A percentile compares a stretch with the other conserved stretches of the same genome.
These are phyloP conservation scores for Penicillium silybi DNA, from an alignment of 495 filamentous ascomycete genomes.

Conservation along the genomic window DNA sequence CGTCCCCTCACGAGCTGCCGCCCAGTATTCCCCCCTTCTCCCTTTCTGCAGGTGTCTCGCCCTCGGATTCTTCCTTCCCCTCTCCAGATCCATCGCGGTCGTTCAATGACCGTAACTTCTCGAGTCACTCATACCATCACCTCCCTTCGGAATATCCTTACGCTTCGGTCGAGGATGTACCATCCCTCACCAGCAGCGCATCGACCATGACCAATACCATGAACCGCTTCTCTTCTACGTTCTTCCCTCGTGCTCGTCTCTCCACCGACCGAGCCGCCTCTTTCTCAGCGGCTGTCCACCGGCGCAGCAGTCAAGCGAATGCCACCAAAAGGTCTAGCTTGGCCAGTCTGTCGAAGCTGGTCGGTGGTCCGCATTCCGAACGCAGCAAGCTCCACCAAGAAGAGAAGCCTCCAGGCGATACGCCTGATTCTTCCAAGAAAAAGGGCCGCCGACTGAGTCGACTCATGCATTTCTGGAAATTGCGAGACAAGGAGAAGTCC, in stretches of 20 bases:
- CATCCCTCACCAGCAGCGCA: constrained; percentile 79
- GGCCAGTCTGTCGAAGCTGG: constrained; percentile 77
- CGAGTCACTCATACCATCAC: constrained; percentile 51
- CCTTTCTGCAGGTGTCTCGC: constrained; percentile 37
- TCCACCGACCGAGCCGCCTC: constrained; percentile 65
- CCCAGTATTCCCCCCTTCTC: constrained; percentile 44
- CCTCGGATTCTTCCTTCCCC: constrained; percentile 44
- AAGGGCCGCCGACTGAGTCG: constrained; percentile 74
- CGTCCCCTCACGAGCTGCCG: constrained; percentile 52
- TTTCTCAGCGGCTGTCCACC: constrained; percentile 60
- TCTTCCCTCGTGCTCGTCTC: constrained; percentile 41
- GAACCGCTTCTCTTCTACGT: constrained; percentile 44
- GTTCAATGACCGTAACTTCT: constrained; percentile 41
- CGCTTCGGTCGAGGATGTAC: constrained; percentile 79
- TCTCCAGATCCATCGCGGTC: constrained; percentile 54
- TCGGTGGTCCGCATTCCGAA: constrained; percentile 73
- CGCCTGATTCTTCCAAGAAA: constrained; percentile 60
- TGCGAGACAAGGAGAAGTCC: constrained; percentile 46
- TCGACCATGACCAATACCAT: constrained; percentile 73
- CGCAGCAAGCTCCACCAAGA: constrained; percentile 79
- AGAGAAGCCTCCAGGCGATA: constrained; percentile 52
- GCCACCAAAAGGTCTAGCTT: constrained; percentile 71
- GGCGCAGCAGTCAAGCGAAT: constrained; percentile 46
- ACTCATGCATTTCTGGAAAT: constrained; percentile 81
- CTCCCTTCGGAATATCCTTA: constrained; percentile 61